phyloP scores from a whole-genome alignment of 2,329 filamentous ascomycete species.

The Colletotrichum sansevieriae region DNA sequence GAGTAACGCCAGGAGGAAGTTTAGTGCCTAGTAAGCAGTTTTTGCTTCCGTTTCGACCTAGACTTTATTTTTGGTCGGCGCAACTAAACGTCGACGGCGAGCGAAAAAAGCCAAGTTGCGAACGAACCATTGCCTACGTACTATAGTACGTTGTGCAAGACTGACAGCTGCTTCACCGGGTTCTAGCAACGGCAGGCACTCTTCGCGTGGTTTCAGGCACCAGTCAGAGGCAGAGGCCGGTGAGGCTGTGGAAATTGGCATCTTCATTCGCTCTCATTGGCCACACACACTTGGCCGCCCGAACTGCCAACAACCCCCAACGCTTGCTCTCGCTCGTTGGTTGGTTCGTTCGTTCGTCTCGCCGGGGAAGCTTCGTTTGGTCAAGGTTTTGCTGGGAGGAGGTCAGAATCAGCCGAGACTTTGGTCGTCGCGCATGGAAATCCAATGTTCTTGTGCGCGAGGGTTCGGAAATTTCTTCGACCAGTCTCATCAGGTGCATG shows the following conservation, averaged over 20 bases:
- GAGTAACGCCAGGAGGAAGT: slow-evolving; percentile 9
- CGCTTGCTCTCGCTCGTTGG: neutral
- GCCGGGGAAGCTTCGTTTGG: neutral
- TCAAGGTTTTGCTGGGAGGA: neutral
- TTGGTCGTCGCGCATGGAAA: slow-evolving; percentile 29
- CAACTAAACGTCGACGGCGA: slow-evolving; percentile 10
- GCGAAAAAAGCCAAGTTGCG: slow-evolving; percentile 19
- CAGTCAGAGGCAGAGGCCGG: slow-evolving; percentile 10
- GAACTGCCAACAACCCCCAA: slow-evolving; percentile 4
- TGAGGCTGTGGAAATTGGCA: slow-evolving; percentile 26
- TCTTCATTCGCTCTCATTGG: neutral
- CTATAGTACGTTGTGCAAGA: slow-evolving; percentile 15
- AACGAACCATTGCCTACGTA: slow-evolving; percentile 14
- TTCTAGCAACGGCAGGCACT: slow-evolving; percentile 9
- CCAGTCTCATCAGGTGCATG: slow-evolving; percentile 33
- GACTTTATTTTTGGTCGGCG: slow-evolving; percentile 22
- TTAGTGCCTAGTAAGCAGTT: slow-evolving; percentile 16
- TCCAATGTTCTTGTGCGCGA: slow-evolving; percentile 20
- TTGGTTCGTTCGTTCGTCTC: neutral
- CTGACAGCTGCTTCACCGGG: slow-evolving; percentile 32
- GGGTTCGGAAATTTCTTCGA: slow-evolving; percentile 17
- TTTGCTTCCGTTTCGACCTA: slow-evolving; percentile 32
- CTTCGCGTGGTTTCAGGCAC: slow-evolving; percentile 31
- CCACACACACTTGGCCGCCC: slow-evolving; percentile 3
- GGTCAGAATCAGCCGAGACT: slow-evolving; percentile 21